Evolutionary conservation across 1,139 yeast species (phyloP).

Genomic region (Yamadazyma friedrichii): DNA sequence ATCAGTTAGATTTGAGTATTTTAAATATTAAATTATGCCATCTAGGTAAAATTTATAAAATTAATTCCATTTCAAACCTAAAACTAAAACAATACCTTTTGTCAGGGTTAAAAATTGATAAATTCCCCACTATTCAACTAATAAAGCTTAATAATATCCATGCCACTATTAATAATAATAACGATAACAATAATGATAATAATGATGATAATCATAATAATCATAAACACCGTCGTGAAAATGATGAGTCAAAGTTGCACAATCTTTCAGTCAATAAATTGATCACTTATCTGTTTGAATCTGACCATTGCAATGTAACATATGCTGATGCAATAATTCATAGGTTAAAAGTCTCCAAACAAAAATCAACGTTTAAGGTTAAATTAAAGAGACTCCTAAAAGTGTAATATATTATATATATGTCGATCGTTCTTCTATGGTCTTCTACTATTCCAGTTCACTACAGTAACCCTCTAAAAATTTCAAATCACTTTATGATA

Average conservation of each 20-base stretch:
- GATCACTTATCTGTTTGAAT: slow-evolving; percentile 7
- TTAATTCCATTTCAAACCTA: slow-evolving; percentile 14
- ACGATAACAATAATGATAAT: neutral
- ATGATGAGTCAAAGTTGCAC: neutral
- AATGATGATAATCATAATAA: neutral
- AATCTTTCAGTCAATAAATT: neutral
- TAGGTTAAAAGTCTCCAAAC: slow-evolving; percentile 5
- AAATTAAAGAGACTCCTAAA: slow-evolving; percentile 2
- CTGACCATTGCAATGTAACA: slow-evolving; percentile 10
- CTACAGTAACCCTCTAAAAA: too few species aligned
- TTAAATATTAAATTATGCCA: slow-evolving; percentile 19
- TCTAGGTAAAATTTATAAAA: slow-evolving; percentile 18
- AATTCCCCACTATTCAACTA: slow-evolving; percentile 15
- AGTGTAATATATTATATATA: neutral
- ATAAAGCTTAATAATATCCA: neutral
- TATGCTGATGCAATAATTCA: slow-evolving; percentile 15
- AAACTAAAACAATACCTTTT: slow-evolving; percentile 2
- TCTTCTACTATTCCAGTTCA: too few species aligned
- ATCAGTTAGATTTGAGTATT: slow-evolving; percentile 9
- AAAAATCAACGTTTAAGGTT: neutral
- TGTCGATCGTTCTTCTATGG: neutral
- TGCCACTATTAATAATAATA: neutral
- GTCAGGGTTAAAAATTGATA: slow-evolving; percentile 12
- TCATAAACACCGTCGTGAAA: too few species aligned
- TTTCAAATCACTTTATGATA: neutral